phyloP scores from a whole-genome alignment of 352 stramenopile species.

The Phytophthora megakarya region DNA sequence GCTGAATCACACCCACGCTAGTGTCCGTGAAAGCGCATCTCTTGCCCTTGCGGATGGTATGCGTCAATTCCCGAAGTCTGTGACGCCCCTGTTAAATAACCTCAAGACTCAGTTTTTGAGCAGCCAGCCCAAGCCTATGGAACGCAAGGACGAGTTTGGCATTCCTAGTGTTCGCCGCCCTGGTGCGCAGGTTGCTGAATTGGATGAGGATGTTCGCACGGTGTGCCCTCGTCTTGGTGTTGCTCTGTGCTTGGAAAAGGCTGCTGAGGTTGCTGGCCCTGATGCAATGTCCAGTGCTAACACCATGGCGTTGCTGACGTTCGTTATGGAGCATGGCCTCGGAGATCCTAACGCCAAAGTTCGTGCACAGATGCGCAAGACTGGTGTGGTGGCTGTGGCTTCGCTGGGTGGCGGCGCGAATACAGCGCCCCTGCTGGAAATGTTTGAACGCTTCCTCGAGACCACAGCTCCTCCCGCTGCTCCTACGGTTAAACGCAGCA shows the following conservation, averaged over 20 bases:
- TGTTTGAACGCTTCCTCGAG: constrained; percentile 81
- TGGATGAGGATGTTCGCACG: constrained; percentile 60
- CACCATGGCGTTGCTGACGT: constrained; percentile 72
- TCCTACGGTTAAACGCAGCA: constrained; percentile 6
- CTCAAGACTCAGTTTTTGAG: constrained; percentile 71
- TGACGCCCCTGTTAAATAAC: constrained; percentile 69
- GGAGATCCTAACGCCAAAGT: constrained; percentile 73
- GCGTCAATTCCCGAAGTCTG: constrained; percentile 76
- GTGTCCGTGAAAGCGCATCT: constrained; percentile 80
- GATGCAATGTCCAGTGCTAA: constrained; percentile 56
- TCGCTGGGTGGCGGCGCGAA: constrained; percentile 67
- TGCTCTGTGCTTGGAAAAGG: constrained; percentile 78
- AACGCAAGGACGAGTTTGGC: constrained; percentile 73
- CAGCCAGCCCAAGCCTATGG: constrained; percentile 56
- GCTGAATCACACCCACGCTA: constrained; percentile 73
- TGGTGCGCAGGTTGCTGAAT: constrained; percentile 45
- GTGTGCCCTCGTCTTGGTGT: constrained; percentile 77
- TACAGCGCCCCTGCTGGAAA: constrained; percentile 65
- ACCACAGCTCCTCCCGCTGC: constrained; percentile 43
- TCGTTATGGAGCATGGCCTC: constrained; percentile 83
- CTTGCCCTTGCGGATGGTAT: constrained; percentile 83
- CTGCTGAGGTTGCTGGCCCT: constrained; percentile 37
- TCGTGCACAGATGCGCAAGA: constrained; percentile 86
- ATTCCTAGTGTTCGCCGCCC: constrained; percentile 70
- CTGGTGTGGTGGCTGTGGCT: constrained; percentile 79